Percentiles rank a stretch among this genome's conserved stretches.
Evolutionary conservation across 257 asterid species (phyloP).

Genomic region (Eucommia ulmoides): DNA sequence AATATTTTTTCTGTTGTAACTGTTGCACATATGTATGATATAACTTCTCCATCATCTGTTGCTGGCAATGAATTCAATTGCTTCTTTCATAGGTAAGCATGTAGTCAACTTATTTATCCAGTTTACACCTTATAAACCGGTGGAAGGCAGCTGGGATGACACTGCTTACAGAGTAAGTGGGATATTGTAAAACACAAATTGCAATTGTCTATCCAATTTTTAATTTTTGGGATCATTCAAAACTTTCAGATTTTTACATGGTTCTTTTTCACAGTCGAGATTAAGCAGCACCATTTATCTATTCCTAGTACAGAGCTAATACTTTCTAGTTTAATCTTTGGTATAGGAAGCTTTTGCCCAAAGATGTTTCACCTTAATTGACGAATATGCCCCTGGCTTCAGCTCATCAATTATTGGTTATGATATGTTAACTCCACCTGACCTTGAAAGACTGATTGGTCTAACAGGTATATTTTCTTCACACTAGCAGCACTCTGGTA

Average conservation of each 20-base stretch:
- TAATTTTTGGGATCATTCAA: too few species aligned
- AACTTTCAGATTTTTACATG: too few species aligned
- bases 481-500: too few species aligned
- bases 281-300: too few species aligned
- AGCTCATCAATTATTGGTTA: slow-evolving; percentile 70
- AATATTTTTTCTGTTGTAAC: too few species aligned
- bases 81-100: slow-evolving; percentile 58
- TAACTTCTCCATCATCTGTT: background rate
- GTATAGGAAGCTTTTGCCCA: slow-evolving; percentile 63
- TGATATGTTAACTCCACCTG: slow-evolving; percentile 97
- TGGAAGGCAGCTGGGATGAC: slow-evolving; percentile 90
- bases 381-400: slow-evolving; percentile 90
- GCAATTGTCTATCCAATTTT: too few species aligned
- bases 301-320: too few species aligned
- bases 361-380: slow-evolving; percentile 74
- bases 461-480: slow-evolving; percentile 52
- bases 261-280: too few species aligned
- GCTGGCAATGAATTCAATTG: slow-evolving; percentile 2
- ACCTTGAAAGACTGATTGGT: slow-evolving; percentile 81
- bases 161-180: slow-evolving; percentile 72
- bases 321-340: too few species aligned
- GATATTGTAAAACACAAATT: too few species aligned
- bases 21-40: too few species aligned
- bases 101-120: slow-evolving; percentile 82
- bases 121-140: slow-evolving; percentile 89